These are phyloP conservation scores for Tuctoria greenei DNA, from an alignment of 176 grass and related monocot species.

Conservation along the genomic window DNA sequence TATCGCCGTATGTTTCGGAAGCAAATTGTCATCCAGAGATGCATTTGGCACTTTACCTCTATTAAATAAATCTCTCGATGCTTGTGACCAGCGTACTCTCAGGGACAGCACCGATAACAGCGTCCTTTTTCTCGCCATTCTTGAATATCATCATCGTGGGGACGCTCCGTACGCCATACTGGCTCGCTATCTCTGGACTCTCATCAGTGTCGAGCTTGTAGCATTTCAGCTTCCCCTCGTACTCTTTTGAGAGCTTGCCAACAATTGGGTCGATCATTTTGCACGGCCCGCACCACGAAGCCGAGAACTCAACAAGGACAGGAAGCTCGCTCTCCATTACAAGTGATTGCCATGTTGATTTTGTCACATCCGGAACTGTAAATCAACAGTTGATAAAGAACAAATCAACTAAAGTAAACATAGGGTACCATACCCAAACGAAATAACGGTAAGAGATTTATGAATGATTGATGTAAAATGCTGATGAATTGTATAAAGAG, in stretches of 20 bases:
- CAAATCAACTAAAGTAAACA: background rate
- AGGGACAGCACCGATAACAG: conserved; percentile 76
- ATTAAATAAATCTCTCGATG: conserved; percentile 58
- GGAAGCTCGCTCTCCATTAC: conserved; percentile 65
- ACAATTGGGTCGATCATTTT: conserved; percentile 80
- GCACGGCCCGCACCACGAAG: conserved; percentile 90
- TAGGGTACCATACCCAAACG: background rate
- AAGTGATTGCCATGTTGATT: conserved; percentile 62
- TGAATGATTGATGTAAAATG: background rate
- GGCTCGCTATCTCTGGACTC: conserved; percentile 62
- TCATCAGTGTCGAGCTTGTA: conserved; percentile 86
- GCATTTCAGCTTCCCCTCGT: conserved; percentile 77
- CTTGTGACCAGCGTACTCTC: conserved; percentile 54
- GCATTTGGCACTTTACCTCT: conserved; percentile 16
- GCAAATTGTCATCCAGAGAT: background rate
- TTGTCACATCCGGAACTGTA: conserved; percentile 67
- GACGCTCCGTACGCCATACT: conserved; percentile 71
- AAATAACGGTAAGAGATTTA: background rate
- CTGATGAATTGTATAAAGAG: background rate
- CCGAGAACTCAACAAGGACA: conserved; percentile 81
- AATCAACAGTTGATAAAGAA: background rate
- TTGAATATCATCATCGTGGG: conserved; percentile 91
- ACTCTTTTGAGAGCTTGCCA: conserved; percentile 72
- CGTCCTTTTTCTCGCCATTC: conserved; percentile 75
- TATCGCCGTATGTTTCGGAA: background rate